phyloP scores from a whole-genome alignment of 1,284 basidiomycete species.

The Mycena citricolor region DNA sequence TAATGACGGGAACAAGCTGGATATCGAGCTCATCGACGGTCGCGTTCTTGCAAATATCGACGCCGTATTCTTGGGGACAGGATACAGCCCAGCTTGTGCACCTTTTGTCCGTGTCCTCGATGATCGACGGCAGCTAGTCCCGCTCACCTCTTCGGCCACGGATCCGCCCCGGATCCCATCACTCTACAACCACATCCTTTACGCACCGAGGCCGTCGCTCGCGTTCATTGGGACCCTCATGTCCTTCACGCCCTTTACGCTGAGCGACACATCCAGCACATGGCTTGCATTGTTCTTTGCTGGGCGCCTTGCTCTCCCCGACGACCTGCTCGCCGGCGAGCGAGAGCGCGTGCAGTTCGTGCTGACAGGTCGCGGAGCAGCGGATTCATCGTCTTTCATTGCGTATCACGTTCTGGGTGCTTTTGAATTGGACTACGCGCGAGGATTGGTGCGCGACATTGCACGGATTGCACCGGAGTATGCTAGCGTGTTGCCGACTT shows the following conservation, averaged over 20 bases:
- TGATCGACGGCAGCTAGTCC: slow-evolving; percentile 14
- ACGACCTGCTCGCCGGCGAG: slow-evolving; percentile 38
- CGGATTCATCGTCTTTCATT: slow-evolving; percentile 30
- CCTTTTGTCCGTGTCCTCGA: slow-evolving; percentile 43
- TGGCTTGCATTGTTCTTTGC: slow-evolving; percentile 43
- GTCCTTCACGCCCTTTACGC: slow-evolving; percentile 43
- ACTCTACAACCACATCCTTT: slow-evolving; percentile 44
- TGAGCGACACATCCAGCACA: slow-evolving; percentile 41
- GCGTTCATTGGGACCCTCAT: slow-evolving; percentile 43
- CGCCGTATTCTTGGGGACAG: slow-evolving; percentile 42
- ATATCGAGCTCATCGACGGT: slow-evolving; percentile 36
- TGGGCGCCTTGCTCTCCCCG: slow-evolving; percentile 30
- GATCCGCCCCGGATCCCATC: slow-evolving; percentile 38
- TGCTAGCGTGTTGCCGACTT: slow-evolving; percentile 34
- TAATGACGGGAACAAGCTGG: slow-evolving; percentile 28
- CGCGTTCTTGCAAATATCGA: slow-evolving; percentile 40
- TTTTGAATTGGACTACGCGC: slow-evolving; percentile 39
- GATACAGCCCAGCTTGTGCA: slow-evolving; percentile 39
- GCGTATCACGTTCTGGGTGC: slow-evolving; percentile 38
- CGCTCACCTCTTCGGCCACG: slow-evolving; percentile 28
- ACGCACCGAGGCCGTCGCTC: slow-evolving; percentile 42
- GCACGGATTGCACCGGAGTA: slow-evolving; percentile 31
- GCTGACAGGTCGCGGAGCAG: slow-evolving; percentile 23
- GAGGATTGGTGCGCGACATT: slow-evolving; percentile 34
- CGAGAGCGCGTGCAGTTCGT: slow-evolving; percentile 32